Conservation (phyloP, 2,329 filamentous ascomycete genomes). For the Colletotrichum gigasporum region DNA sequence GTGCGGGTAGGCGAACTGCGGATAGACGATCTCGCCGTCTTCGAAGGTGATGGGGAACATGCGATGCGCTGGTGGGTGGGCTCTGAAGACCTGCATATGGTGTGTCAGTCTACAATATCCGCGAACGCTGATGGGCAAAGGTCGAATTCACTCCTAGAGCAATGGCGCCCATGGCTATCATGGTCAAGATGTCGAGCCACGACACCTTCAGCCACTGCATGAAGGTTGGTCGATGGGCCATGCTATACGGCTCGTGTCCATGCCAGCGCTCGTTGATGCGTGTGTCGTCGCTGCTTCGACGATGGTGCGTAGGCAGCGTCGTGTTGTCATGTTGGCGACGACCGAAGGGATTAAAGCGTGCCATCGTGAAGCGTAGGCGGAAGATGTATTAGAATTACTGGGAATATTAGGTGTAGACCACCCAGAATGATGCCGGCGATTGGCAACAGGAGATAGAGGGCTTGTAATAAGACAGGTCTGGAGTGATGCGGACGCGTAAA, state of each 20-base stretch:
- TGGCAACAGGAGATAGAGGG: no score
- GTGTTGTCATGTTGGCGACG: neutral
- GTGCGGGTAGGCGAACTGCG: conserved; percentile 76
- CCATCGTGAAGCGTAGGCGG: neutral
- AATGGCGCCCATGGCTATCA: conserved; percentile 71
- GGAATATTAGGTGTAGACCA: neutral
- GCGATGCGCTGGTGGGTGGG: conserved; percentile 70
- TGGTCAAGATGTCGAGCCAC: conserved; percentile 75
- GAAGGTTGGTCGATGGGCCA: conserved; percentile 65
- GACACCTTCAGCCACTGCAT: conserved; percentile 76
- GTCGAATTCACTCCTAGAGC: conserved; percentile 68
- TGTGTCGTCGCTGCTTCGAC: conserved; percentile 17
- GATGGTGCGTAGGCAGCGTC: conserved; percentile 1
- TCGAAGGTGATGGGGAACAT: conserved; percentile 74
- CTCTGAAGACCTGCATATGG: conserved; percentile 64
- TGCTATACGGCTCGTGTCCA: conserved; percentile 43
- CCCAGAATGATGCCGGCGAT: neutral
- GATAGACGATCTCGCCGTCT: conserved; percentile 74
- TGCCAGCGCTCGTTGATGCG: conserved; percentile 11
- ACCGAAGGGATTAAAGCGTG: conserved; percentile 5
- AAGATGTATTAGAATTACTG: neutral
- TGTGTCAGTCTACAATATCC: neutral
- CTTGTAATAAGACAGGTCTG: no score
- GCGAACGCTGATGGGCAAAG: no score
- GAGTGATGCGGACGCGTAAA: neutral